Conservation (phyloP, 2,329 filamentous ascomycete genomes). For the Exophiala sideris region DNA sequence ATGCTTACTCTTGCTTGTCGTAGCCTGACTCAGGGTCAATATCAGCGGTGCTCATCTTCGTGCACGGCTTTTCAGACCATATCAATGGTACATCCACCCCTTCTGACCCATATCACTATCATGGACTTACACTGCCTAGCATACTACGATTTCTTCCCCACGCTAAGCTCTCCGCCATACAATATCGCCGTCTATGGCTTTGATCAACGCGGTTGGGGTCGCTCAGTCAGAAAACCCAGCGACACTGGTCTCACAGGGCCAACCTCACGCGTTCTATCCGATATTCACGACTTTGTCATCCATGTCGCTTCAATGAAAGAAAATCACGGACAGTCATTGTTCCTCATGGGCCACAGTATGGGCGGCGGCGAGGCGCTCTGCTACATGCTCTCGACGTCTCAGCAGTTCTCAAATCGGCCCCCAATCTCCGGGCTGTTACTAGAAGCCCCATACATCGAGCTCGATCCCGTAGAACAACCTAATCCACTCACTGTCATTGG, state of each 20-base stretch:
- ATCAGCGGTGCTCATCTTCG: constrained; percentile 72
- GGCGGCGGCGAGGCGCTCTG: constrained; percentile 75
- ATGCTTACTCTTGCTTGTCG: background rate
- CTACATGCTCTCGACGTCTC: constrained; percentile 41
- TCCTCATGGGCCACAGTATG: constrained; percentile 89
- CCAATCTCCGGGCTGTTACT: constrained; percentile 70
- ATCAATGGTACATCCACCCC: constrained; percentile 35
- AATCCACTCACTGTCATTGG: constrained; percentile 59
- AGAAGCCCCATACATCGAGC: constrained; percentile 74
- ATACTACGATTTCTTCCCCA: constrained; percentile 71
- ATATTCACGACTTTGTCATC: constrained; percentile 71
- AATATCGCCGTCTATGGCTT: constrained; percentile 75
- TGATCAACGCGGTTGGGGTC: constrained; percentile 88
- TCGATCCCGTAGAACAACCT: constrained; percentile 65
- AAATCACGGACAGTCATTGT: constrained; percentile 57
- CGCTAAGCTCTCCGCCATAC: constrained; percentile 56
- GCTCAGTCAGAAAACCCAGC: constrained; percentile 56
- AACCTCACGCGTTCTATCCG: constrained; percentile 68
- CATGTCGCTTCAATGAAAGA: constrained; percentile 47
- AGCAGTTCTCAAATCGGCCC: constrained; percentile 50
- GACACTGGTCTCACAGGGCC: constrained; percentile 67
- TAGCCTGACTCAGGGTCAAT: constrained; percentile 32
- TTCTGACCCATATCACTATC: constrained; percentile 45
- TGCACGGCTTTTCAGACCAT: constrained; percentile 82
- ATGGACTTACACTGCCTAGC: constrained; percentile 34